Conservation (phyloP, 139 green algal genomes). For the Micractinium sp. region DNA sequence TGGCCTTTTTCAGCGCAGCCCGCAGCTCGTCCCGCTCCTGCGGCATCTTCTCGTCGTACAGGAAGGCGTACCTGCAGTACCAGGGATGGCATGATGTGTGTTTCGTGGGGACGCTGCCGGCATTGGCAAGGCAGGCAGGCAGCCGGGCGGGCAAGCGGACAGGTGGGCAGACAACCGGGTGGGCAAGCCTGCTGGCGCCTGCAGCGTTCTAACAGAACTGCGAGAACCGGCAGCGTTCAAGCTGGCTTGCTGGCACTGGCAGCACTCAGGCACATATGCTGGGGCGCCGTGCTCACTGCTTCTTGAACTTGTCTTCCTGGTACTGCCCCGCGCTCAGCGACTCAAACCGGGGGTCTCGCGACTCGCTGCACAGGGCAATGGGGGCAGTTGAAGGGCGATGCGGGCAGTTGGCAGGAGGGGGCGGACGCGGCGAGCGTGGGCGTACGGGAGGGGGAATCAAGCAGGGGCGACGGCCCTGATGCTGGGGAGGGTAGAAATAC, state of each 20-base stretch:
- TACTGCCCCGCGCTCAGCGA: slow-evolving; percentile 48
- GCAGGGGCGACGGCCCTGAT: too few relatives aligned
- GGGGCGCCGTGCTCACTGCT: slow-evolving; percentile 24
- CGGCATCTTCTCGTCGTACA: slow-evolving; percentile 88
- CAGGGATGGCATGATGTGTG: neutral
- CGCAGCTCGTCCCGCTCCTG: slow-evolving; percentile 67
- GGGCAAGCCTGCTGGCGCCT: neutral
- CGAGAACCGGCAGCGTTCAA: too few relatives aligned
- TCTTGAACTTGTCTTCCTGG: slow-evolving; percentile 60
- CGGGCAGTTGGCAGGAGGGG: too few relatives aligned
- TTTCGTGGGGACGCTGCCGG: too few relatives aligned
- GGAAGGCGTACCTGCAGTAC: slow-evolving; percentile 71
- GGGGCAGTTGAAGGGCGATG: too few relatives aligned
- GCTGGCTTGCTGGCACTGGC: neutral
- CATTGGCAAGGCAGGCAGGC: neutral
- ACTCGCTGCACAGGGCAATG: too few relatives aligned
- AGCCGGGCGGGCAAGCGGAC: neutral
- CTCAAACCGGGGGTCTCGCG: slow-evolving; percentile 85
- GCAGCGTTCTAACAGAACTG: neutral
- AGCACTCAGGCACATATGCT: neutral
- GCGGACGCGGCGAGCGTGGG: too few relatives aligned
- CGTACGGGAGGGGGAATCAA: neutral
- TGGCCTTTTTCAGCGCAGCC: slow-evolving; percentile 64
- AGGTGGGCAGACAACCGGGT: neutral
- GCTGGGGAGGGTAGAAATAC: neutral